Conservation (phyloP, 2,329 filamentous ascomycete species). For the Ustulina deusta region DNA sequence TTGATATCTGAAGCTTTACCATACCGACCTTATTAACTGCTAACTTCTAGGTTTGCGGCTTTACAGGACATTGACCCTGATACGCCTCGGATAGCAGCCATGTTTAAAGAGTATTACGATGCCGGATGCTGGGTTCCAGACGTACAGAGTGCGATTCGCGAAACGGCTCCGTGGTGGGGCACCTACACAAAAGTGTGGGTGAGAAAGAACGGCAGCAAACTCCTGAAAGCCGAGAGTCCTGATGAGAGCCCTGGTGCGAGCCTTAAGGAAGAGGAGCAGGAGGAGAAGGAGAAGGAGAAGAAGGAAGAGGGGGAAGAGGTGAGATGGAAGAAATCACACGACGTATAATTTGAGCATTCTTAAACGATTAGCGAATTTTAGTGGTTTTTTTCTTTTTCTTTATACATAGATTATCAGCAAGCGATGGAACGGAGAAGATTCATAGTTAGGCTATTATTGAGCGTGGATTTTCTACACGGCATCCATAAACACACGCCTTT, state of each 20-base stretch:
- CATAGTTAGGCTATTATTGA: no score
- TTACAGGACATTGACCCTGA: not conserved
- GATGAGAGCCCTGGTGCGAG: not conserved
- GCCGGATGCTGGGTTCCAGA: not conserved
- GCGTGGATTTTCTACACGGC: no score
- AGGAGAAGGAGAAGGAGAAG: no score
- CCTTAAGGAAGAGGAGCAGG: not conserved
- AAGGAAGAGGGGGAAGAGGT: no score
- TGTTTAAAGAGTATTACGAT: slow-evolving; percentile 17
- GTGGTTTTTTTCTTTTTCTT: no score
- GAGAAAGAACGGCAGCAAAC: not conserved
- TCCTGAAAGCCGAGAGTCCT: not conserved
- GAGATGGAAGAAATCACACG: no score
- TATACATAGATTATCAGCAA: no score
- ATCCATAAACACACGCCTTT: no score
- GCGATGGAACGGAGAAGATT: no score
- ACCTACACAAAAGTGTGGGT: not conserved
- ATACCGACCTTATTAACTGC: not conserved
- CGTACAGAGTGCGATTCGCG: no score
- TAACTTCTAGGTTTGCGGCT: not conserved
- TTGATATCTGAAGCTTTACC: not conserved
- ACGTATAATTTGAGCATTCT: no score
- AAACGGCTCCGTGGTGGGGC: not conserved
- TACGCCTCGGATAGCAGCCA: slow-evolving; percentile 13
- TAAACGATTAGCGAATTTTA: no score